phyloP scores from a whole-genome alignment of 306 rosid species.

The Senna siamea region DNA sequence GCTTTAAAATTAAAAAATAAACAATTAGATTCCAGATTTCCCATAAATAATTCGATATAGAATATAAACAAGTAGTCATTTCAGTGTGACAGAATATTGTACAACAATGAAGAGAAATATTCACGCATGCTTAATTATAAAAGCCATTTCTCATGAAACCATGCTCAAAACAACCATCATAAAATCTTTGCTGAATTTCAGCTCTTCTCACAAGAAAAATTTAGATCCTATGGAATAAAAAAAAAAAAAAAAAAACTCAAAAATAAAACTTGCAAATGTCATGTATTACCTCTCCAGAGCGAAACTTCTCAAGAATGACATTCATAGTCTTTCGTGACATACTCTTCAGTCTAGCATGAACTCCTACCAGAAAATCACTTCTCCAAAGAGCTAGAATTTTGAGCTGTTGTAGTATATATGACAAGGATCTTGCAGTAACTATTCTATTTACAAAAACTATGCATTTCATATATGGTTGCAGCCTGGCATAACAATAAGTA shows the following conservation, averaged over 20 bases:
- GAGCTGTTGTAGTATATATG: slow-evolving; percentile 67
- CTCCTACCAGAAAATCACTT: slow-evolving; percentile 83
- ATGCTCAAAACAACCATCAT: slow-evolving; percentile 20
- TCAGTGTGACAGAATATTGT: background rate
- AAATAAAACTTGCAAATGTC: background rate
- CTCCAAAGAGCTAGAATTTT: slow-evolving; percentile 73
- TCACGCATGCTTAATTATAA: too few species aligned
- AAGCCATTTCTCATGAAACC: slow-evolving; percentile 20
- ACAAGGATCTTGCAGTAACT: slow-evolving; percentile 82
- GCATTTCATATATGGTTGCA: slow-evolving; percentile 73
- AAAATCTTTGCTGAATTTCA: slow-evolving; percentile 5
- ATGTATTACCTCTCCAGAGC: slow-evolving; percentile 73
- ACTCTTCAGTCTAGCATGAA: slow-evolving; percentile 75
- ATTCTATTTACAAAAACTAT: slow-evolving; percentile 91
- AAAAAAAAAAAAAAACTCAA: slow-evolving; percentile 21
- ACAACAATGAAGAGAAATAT: background rate
- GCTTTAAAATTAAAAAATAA: too few species aligned
- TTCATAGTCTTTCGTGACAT: slow-evolving; percentile 78
- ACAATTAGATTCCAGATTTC: too few species aligned
- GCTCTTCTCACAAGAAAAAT: slow-evolving; percentile 9
- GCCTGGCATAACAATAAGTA: slow-evolving; percentile 56
- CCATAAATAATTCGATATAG: too few species aligned
- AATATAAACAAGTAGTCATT: background rate
- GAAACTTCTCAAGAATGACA: slow-evolving; percentile 73
- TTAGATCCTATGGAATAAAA: slow-evolving; percentile 8